phyloP scores from a whole-genome alignment of 1,284 basidiomycete species.

The Malassezia globosa region DNA sequence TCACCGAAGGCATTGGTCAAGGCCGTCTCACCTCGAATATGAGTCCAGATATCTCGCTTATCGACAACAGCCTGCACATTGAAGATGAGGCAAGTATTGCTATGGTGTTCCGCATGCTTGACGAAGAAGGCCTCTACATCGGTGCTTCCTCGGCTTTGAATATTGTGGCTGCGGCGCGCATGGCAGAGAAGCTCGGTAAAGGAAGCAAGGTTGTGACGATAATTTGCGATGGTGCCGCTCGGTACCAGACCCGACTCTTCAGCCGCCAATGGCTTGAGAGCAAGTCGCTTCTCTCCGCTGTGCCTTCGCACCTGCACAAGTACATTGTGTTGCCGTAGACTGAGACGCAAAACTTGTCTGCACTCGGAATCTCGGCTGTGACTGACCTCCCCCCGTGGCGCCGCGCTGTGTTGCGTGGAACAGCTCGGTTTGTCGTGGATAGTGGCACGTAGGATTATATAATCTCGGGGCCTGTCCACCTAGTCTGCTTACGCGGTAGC shows the following conservation, averaged over 20 bases:
- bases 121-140: constrained; percentile 86
- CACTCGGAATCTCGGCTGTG: too few species aligned
- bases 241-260: constrained; percentile 91
- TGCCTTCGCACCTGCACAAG: constrained; percentile 74
- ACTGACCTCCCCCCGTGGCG: too few species aligned
- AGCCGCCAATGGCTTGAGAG: constrained; percentile 83
- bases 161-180: constrained; percentile 79
- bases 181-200: constrained; percentile 70
- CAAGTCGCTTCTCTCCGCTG: constrained; percentile 67
- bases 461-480: too few species aligned
- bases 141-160: constrained; percentile 94
- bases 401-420: too few species aligned
- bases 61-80: constrained; percentile 74
- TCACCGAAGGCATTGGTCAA: constrained; percentile 98
- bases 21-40: constrained; percentile 93
- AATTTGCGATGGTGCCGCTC: constrained; percentile 85
- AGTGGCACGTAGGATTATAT: too few species aligned
- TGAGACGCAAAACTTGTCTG: too few species aligned
- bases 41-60: constrained; percentile 62
- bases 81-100: constrained; percentile 78
- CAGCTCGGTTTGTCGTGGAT: too few species aligned
- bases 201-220: constrained; percentile 78
- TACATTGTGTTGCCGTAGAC: constrained; percentile 64
- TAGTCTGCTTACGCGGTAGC: too few species aligned
- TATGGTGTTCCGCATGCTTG: constrained; percentile 86